Conservation (phyloP, 768 basidiomycete genomes). For the Calocybe cyanea region DNA sequence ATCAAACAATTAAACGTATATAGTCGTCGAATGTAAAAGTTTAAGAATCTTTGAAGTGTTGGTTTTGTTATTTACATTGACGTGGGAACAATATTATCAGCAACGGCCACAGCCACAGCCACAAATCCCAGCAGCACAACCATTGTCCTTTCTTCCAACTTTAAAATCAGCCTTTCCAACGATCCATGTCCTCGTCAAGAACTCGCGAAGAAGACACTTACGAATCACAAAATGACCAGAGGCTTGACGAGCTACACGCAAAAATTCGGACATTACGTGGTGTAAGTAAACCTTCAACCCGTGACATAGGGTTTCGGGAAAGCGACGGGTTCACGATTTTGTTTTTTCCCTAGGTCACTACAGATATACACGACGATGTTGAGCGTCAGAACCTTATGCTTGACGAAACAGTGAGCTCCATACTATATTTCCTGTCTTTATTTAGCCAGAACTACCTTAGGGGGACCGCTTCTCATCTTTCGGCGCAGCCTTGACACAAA, state of each 20-base stretch:
- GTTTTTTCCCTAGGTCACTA: constrained; percentile 62
- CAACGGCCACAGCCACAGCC: background rate
- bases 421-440: background rate
- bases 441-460: constrained; percentile 27
- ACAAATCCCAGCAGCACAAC: background rate
- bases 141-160: background rate
- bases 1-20: too few relatives aligned
- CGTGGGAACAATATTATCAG: too few relatives aligned
- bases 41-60: too few relatives aligned
- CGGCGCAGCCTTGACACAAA: constrained; percentile 56
- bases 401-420: constrained; percentile 62
- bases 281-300: constrained; percentile 38
- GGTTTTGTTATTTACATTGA: too few relatives aligned
- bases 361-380: constrained; percentile 80
- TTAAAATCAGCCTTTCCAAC: background rate
- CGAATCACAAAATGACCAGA: constrained; percentile 82
- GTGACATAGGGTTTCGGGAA: background rate
- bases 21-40: too few relatives aligned
- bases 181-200: constrained; percentile 41
- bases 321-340: background rate
- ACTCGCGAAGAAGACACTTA: constrained; percentile 65
- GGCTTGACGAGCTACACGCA: constrained; percentile 78
- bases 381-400: constrained; percentile 79
- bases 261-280: constrained; percentile 80
- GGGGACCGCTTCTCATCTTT: constrained; percentile 67